A percentile compares a stretch with the other conserved stretches of the same genome.
These are phyloP conservation scores for Globisporangium polare DNA, from an alignment of 352 stramenopile genomes.

Conservation along the genomic window DNA sequence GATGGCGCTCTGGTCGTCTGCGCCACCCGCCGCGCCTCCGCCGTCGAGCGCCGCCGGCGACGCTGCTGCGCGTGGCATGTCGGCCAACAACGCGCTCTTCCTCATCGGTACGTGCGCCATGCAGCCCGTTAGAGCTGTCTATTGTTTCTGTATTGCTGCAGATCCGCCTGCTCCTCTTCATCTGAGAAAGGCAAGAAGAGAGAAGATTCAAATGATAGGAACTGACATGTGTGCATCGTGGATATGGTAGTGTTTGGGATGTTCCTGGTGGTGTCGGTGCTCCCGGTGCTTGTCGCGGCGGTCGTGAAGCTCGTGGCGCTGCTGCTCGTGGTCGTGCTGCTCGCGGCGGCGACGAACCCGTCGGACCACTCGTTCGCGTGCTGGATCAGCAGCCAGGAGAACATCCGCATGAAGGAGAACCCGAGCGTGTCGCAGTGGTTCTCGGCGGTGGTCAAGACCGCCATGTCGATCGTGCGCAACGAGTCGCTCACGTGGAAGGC, in stretches of 20 bases:
- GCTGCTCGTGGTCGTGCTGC: conserved; percentile 18
- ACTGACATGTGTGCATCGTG: neutral
- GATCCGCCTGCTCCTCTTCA: neutral
- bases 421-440: conserved; percentile 59
- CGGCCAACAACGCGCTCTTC: conserved; percentile 63
- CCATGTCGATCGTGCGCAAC: conserved; percentile 59
- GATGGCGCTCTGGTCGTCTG: conserved; percentile 8
- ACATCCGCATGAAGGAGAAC: conserved; percentile 36
- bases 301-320: conserved; percentile 39
- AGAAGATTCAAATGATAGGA: neutral
- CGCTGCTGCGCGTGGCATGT: conserved; percentile 19
- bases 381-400: conserved; percentile 63
- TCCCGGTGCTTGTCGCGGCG: conserved; percentile 49
- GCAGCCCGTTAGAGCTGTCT: neutral
- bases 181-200: neutral
- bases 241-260: conserved; percentile 47
- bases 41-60: conserved; percentile 8
- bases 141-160: neutral
- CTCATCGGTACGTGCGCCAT: conserved; percentile 59
- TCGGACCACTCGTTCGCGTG: conserved; percentile 66
- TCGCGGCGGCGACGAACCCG: conserved; percentile 52
- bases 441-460: conserved; percentile 64
- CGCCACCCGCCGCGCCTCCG: conserved; percentile 10
- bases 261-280: conserved; percentile 63
- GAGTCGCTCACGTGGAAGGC: conserved; percentile 58